phyloP scores from a whole-genome alignment of 345 rosid species.

The Linum lewisii region DNA sequence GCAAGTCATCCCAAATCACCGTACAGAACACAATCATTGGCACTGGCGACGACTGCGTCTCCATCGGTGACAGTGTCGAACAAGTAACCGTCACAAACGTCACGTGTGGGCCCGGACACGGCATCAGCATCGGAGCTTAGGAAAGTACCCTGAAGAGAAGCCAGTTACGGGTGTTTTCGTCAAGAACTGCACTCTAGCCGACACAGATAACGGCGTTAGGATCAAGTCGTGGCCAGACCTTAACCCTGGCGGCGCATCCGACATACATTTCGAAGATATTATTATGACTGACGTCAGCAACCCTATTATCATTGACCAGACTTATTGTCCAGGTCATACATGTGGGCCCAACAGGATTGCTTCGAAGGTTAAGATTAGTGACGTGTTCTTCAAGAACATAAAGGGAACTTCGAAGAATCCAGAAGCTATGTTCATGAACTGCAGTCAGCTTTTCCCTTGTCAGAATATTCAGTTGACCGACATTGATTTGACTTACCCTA shows the following conservation, averaged over 20 bases:
- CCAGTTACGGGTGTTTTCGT: neutral
- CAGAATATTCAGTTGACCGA: constrained; percentile 15
- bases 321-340: constrained; percentile 25
- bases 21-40: neutral
- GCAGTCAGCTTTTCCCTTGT: constrained; percentile 21
- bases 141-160: neutral
- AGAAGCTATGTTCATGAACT: constrained; percentile 13
- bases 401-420: constrained; percentile 16
- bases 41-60: constrained; percentile 1
- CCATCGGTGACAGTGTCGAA: neutral
- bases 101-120: constrained; percentile 1
- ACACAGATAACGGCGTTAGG: neutral
- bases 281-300: constrained; percentile 19
- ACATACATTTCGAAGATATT: constrained; percentile 28
- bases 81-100: neutral
- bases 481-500: constrained; percentile 15
- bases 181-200: neutral
- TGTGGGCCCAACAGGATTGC: constrained; percentile 21
- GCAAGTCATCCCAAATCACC: neutral
- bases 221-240: constrained; percentile 42
- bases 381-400: constrained; percentile 20
- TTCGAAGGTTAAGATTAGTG: constrained; percentile 15
- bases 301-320: constrained; percentile 36
- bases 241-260: constrained; percentile 14
- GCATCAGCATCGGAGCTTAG: neutral